A percentile compares a stretch with the other conserved stretches of the same genome.
Evolutionary conservation across 208 protist genomes (phyloP).

Genomic region (Acanthamoeba lenticulata): DNA sequence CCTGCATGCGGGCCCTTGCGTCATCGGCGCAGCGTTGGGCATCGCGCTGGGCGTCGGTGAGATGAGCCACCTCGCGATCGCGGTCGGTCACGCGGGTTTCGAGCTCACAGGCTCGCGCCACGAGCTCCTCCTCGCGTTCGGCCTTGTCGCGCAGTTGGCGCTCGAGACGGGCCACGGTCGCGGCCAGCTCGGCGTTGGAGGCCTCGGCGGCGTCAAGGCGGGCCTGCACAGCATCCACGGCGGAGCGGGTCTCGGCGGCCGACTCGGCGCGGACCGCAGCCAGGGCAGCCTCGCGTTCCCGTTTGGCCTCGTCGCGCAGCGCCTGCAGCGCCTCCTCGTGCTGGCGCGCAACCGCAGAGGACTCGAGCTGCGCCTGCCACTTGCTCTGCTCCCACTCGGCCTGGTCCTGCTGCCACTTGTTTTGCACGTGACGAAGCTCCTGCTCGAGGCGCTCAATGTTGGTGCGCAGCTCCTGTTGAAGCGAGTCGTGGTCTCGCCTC

Average conservation of each 20-base stretch:
- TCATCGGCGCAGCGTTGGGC: too few species aligned
- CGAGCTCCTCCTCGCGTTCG: not conserved
- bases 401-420: not conserved
- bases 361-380: not conserved
- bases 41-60: too few species aligned
- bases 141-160: not conserved
- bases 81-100: too few species aligned
- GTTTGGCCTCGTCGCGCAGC: too few species aligned
- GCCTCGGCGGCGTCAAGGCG: not conserved
- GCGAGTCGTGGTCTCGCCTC: too few species aligned
- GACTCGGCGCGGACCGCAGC: not conserved
- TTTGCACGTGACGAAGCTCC: not conserved
- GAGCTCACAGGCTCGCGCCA: too few species aligned
- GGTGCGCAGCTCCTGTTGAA: not conserved
- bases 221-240: not conserved
- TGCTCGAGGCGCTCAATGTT: not conserved
- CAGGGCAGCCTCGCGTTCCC: not conserved
- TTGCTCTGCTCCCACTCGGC: conserved; percentile 2
- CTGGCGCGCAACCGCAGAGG: not conserved
- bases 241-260: not conserved
- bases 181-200: not conserved
- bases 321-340: not conserved
- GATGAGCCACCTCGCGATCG: too few species aligned
- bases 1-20: too few species aligned
- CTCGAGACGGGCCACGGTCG: not conserved